Evolutionary conservation across 164 flowering plant genomes (phyloP).

Genomic region (Aristolochia contorta): DNA sequence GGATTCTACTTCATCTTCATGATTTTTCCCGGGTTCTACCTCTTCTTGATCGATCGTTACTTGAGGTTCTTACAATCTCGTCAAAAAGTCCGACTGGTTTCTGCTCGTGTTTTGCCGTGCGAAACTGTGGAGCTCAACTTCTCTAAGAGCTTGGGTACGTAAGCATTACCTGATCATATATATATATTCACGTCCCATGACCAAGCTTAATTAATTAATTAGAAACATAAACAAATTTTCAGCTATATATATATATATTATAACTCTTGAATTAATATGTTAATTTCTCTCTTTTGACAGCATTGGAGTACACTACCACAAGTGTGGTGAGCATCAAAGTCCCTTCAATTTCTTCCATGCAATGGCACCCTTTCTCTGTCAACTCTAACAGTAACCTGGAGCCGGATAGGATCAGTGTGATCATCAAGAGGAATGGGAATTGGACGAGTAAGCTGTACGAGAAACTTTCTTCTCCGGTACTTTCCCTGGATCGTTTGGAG

Average conservation of each 20-base stretch:
- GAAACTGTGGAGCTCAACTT: constrained; percentile 74
- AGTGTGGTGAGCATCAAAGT: constrained; percentile 49
- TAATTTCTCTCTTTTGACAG: constrained; percentile 22
- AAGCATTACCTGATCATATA: constrained; percentile 1
- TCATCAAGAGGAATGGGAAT: constrained; percentile 46
- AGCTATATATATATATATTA: no score
- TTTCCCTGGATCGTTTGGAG: constrained; percentile 42
- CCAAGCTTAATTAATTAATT: no score
- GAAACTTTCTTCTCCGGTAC: constrained; percentile 40
- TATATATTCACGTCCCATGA: no score
- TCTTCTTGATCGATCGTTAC: constrained; percentile 77
- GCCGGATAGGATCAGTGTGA: constrained; percentile 45
- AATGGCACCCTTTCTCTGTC: constrained; percentile 81
- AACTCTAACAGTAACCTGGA: constrained; percentile 51
- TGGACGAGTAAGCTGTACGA: constrained; percentile 62
- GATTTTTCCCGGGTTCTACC: constrained; percentile 78
- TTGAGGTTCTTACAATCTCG: constrained; percentile 71
- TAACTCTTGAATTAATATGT: no score
- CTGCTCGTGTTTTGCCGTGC: constrained; percentile 58
- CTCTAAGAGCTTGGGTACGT: constrained; percentile 59
- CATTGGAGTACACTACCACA: constrained; percentile 43
- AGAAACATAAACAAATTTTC: no score
- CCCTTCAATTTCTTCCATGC: constrained; percentile 61
- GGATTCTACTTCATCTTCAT: constrained; percentile 47
- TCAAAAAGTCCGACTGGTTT: constrained; percentile 35